These are phyloP conservation scores for Alternaria alternata DNA, from an alignment of 2,329 filamentous ascomycete species.

Conservation along the genomic window DNA sequence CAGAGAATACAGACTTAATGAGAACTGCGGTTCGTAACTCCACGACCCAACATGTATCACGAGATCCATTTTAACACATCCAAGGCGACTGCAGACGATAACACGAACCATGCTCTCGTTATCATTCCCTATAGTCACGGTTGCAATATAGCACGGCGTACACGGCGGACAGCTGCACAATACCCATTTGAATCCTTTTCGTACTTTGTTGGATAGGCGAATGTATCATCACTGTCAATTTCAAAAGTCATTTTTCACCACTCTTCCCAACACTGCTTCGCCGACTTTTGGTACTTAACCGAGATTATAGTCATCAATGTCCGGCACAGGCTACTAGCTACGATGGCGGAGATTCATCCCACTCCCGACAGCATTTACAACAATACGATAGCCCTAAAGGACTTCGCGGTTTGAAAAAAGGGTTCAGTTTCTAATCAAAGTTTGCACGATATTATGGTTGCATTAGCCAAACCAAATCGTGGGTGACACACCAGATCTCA, in stretches of 20 bases:
- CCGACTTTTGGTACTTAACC: constrained; percentile 15
- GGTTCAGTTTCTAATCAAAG: constrained; percentile 4
- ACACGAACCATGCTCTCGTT: constrained; percentile 5
- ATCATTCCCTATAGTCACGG: constrained; percentile 19
- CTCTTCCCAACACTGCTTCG: constrained; percentile 5
- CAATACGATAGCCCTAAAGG: not conserved
- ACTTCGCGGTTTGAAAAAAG: not conserved
- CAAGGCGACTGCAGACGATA: constrained; percentile 47
- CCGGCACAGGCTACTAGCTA: not conserved
- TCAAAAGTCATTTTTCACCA: constrained; percentile 15
- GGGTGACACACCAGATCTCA: constrained; percentile 5
- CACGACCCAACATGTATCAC: not conserved
- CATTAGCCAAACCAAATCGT: constrained; percentile 16
- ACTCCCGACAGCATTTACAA: not conserved
- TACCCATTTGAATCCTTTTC: constrained; percentile 41
- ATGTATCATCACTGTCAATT: constrained; percentile 35
- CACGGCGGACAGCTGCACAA: constrained; percentile 38
- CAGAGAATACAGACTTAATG: constrained; percentile 58
- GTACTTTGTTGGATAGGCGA: constrained; percentile 31
- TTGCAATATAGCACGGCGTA: constrained; percentile 43
- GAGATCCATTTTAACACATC: constrained; percentile 19
- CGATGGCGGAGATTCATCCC: not conserved
- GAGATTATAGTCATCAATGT: constrained; percentile 14
- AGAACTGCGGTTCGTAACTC: constrained; percentile 55
- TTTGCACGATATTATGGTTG: constrained; percentile 7